Percentiles rank a stretch among this genome's conserved stretches.
Conservation (phyloP, 2,329 filamentous ascomycete genomes). For the Aspergillus brasiliensis region DNA sequence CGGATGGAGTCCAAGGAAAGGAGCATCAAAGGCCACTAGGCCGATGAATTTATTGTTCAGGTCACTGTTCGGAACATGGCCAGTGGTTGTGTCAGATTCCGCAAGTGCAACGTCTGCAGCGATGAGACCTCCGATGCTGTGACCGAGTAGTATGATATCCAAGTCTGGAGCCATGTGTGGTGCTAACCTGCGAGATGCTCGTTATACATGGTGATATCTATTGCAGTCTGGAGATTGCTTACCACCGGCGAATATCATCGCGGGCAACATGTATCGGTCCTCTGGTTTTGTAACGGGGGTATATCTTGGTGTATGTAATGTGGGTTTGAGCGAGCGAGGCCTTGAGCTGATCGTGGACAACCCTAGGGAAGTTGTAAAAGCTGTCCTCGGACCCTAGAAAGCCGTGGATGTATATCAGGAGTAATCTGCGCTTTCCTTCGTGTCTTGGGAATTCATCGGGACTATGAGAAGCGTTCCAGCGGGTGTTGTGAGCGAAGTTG, state of each 20-base stretch:
- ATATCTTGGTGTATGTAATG: slow-evolving; percentile 77
- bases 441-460: neutral
- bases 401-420: slow-evolving; percentile 84
- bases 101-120: slow-evolving; percentile 73
- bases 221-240: slow-evolving; percentile 20
- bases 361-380: slow-evolving; percentile 83
- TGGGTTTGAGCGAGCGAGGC: slow-evolving; percentile 70
- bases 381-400: slow-evolving; percentile 88
- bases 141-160: slow-evolving; percentile 80
- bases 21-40: slow-evolving; percentile 79
- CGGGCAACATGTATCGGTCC: slow-evolving; percentile 63
- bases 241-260: slow-evolving; percentile 81
- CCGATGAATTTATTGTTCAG: slow-evolving; percentile 65
- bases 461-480: too few species aligned
- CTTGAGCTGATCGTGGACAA: slow-evolving; percentile 76
- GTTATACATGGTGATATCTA: too few species aligned
- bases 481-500: too few species aligned
- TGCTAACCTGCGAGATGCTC: slow-evolving; percentile 56
- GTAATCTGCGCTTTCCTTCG: slow-evolving; percentile 54
- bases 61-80: too few species aligned
- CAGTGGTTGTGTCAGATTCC: slow-evolving; percentile 35
- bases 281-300: slow-evolving; percentile 45
- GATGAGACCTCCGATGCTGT: slow-evolving; percentile 87
- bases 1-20: slow-evolving; percentile 85
- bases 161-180: slow-evolving; percentile 74